phyloP scores from a whole-genome alignment of 176 grass and related monocot species.

The Musa beccarii region DNA sequence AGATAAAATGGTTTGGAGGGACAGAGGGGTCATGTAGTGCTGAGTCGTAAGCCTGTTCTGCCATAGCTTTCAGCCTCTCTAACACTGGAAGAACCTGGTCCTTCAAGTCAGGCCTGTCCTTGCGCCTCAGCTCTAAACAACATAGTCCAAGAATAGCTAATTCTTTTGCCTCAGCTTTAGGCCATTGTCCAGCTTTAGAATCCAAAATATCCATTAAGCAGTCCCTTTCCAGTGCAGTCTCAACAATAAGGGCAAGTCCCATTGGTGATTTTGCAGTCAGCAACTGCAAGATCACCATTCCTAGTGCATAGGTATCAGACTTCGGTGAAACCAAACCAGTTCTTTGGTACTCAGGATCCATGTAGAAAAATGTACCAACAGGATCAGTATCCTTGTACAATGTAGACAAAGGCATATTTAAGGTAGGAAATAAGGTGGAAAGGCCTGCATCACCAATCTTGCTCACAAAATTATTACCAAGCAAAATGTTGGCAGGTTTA shows the following conservation, averaged over 20 bases:
- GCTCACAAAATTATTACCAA: slow-evolving; percentile 56
- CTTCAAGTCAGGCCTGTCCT: slow-evolving; percentile 18
- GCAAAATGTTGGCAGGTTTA: slow-evolving; percentile 83
- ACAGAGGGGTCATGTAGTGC: neutral
- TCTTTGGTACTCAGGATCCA: slow-evolving; percentile 88
- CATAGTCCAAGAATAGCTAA: slow-evolving; percentile 12
- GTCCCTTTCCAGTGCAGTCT: slow-evolving; percentile 8
- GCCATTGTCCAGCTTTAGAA: slow-evolving; percentile 12
- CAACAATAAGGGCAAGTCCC: slow-evolving; percentile 2
- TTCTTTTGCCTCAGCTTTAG: slow-evolving; percentile 2
- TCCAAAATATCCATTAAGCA: slow-evolving; percentile 15
- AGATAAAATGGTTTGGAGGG: slow-evolving; percentile 15
- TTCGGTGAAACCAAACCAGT: slow-evolving; percentile 19
- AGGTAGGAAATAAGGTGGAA: slow-evolving; percentile 51
- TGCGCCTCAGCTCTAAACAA: slow-evolving; percentile 17
- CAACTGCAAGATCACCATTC: slow-evolving; percentile 25
- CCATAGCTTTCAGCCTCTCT: slow-evolving; percentile 14
- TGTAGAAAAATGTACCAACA: slow-evolving; percentile 83
- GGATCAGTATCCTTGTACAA: slow-evolving; percentile 54
- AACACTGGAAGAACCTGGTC: slow-evolving; percentile 13
- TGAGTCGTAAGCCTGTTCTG: neutral
- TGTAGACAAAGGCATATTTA: slow-evolving; percentile 19
- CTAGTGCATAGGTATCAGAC: slow-evolving; percentile 22
- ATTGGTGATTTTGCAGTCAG: slow-evolving; percentile 25
- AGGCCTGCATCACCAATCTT: slow-evolving; percentile 88